Percentiles rank a stretch among this genome's conserved stretches.
These are phyloP conservation scores for Willaertia magna DNA, from an alignment of 208 protist species.

Conservation along the genomic window DNA sequence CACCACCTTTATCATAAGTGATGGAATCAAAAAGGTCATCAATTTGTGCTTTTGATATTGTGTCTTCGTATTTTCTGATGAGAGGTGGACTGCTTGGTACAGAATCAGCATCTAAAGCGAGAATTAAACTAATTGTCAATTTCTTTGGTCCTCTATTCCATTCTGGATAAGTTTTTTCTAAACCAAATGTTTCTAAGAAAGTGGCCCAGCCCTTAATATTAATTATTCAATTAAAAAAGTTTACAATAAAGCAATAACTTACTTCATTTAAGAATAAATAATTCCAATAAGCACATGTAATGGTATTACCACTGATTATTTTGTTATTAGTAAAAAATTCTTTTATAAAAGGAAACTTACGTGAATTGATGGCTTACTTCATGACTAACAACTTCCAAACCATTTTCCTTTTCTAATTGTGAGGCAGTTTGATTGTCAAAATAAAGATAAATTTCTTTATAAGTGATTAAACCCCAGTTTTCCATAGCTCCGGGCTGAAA, in stretches of 20 bases:
- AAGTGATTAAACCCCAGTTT: constrained; percentile 91
- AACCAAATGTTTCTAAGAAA: neutral
- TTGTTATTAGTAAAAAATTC: neutral
- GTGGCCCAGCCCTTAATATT: constrained; percentile 51
- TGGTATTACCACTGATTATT: constrained; percentile 26
- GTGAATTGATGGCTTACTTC: constrained; percentile 43
- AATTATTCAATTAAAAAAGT: no score
- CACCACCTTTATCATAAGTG: constrained; percentile 9
- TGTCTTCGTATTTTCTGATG: constrained; percentile 51
- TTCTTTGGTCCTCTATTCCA: constrained; percentile 16
- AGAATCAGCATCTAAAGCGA: neutral
- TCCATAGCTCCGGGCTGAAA: constrained; percentile 95
- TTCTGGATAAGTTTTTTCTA: neutral
- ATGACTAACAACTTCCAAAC: neutral
- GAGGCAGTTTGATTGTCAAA: constrained; percentile 40
- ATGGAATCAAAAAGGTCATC: neutral
- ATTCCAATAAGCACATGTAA: constrained; percentile 16
- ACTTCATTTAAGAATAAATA: constrained; percentile 14
- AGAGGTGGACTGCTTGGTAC: neutral
- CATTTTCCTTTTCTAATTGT: constrained; percentile 40
- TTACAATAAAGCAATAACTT: no score
- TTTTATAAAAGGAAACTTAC: constrained; percentile 86
- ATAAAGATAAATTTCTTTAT: constrained; percentile 60
- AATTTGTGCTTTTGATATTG: neutral
- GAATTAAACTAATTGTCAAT: neutral